phyloP scores from a whole-genome alignment of 257 asterid genomes.

The Solanum boliviense region DNA sequence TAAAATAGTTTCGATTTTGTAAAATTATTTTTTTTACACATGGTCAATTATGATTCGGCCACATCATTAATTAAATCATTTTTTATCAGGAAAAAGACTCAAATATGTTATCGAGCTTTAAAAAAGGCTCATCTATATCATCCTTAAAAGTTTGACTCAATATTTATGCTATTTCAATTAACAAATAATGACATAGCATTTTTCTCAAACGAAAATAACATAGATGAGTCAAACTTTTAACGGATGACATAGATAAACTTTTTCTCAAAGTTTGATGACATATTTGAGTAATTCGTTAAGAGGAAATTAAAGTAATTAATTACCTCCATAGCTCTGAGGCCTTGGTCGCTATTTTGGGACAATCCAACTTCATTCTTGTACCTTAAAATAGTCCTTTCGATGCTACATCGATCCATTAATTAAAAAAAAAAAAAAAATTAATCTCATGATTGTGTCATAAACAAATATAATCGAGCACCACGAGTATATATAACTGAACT shows the following conservation, averaged over 20 bases:
- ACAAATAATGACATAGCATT: too few species aligned
- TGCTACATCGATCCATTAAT: slow-evolving; percentile 9
- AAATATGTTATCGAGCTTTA: neutral
- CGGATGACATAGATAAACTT: accelerated
- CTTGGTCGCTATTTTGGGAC: slow-evolving; percentile 26
- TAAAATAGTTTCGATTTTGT: neutral
- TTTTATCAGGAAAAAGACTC: too few species aligned
- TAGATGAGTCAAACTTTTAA: too few species aligned
- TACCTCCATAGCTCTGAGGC: slow-evolving; percentile 34
- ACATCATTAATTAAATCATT: too few species aligned
- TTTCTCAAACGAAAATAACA: too few species aligned
- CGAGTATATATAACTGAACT: neutral
- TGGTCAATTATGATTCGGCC: neutral
- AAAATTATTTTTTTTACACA: too few species aligned
- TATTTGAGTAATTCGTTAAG: neutral
- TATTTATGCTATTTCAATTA: too few species aligned
- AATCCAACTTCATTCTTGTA: slow-evolving; percentile 39
- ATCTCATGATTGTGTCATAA: neutral
- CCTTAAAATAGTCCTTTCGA: slow-evolving; percentile 35
- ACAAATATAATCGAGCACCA: neutral
- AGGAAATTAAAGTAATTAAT: neutral
- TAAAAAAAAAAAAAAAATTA: neutral
- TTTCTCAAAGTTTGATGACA: neutral
- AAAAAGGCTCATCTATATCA: too few species aligned
- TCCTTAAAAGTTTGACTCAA: neutral